Percentiles rank a stretch among this genome's conserved stretches.
Conservation (phyloP, 73 alveolate species). For the Paramecium sexaurelia region DNA sequence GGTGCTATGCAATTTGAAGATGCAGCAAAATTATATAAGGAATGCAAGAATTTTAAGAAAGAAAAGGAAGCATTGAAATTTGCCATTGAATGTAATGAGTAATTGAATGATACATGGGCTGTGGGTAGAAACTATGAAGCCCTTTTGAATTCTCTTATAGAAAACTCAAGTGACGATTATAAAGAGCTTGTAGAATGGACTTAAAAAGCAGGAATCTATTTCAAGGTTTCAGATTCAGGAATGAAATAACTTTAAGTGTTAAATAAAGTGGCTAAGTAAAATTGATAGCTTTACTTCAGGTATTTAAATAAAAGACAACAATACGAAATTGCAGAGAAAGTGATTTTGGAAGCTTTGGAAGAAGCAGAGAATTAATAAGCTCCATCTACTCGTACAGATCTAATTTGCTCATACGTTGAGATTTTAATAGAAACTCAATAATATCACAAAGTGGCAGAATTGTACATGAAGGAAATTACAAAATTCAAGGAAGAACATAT, state of each 20-base stretch:
- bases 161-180: background rate
- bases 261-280: conserved; percentile 9
- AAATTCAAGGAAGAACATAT: background rate
- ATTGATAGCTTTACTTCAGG: background rate
- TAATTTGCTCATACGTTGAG: background rate
- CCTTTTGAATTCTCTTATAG: background rate
- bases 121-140: conserved; percentile 59
- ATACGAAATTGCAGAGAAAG: conserved; percentile 10
- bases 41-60: background rate
- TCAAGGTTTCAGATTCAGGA: conserved; percentile 33
- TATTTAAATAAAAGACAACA: background rate
- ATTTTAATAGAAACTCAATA: background rate
- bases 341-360: background rate
- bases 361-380: conserved; percentile 21
- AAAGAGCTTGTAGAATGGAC: conserved; percentile 44
- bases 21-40: conserved; percentile 29
- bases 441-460: conserved; percentile 12
- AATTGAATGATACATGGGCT: conserved; percentile 56
- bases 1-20: conserved; percentile 51
- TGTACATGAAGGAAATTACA: background rate
- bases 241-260: background rate
- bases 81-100: conserved; percentile 14
- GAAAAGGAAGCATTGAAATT: conserved; percentile 2
- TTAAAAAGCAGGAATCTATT: background rate
- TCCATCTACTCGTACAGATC: conserved; percentile 3